Evolutionary conservation across 164 flowering plant species (phyloP), one percentile per base, ranked within the genome.

Genomic region (Macadamia integrifolia): DNA sequence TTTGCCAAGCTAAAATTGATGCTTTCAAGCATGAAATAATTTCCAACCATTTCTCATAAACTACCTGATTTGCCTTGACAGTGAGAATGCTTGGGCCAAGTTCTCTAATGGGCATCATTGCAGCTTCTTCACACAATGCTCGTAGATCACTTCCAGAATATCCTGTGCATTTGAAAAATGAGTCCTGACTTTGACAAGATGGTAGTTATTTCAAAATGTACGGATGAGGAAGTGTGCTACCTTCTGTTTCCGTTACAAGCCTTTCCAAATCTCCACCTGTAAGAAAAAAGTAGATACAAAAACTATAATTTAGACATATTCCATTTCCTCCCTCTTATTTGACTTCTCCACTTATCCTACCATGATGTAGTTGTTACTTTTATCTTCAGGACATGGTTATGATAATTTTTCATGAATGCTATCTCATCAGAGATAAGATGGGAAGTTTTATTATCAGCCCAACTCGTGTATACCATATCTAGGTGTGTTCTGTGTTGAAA

Each of bases 41-140:
- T 53, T 53, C 6, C 17, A 14, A 49, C 46, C 13, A 49, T 23
- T 62, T 43, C 60, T 4, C 42, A 28, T 31, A 17, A 15, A 52
- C 42, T 78, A 92, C 99, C 96, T 92, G 90, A 82, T 85, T 84
- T 69, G 96, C 88, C 58, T 83, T 81, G 66, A 89, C 84, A 8
- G 87, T 91, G 43, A 91, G 96, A 77, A 95, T 85, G 70, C 86
- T 82, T 60, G 87, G 56, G 74, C 99, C 99, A 52, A 92, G 95
- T 80, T 95, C 99, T 76, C 99, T 85, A 50, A 95, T 92, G 64
- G 98, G 98, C 93, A 90, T 88, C 98, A 91, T 88, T 6, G 98
- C 98, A 73, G 98, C 97, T 81, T 91, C 98, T 83, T 89, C 97
- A 75, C 99, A 95, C 77, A 92, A 80, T 30, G 98, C 99, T 82